Percentiles rank a stretch among this genome's conserved stretches.
Evolutionary conservation across 305 asterid species (phyloP).

Genomic region (Fraxinus xanthoxyloides): DNA sequence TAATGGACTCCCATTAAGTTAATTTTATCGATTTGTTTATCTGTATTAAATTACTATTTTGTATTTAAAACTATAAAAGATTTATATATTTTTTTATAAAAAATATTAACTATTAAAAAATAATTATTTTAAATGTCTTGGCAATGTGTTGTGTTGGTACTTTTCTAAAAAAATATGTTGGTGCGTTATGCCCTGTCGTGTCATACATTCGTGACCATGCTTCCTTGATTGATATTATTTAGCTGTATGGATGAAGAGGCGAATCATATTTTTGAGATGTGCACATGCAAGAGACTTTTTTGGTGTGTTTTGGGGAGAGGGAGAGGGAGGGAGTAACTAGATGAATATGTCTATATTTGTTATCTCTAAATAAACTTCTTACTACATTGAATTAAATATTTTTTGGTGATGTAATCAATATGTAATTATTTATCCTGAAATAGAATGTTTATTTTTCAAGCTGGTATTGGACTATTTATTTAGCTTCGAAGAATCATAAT

Average conservation of each 20-base stretch:
- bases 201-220: background rate
- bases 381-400: background rate
- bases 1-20: background rate
- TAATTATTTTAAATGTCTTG: background rate
- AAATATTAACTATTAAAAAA: background rate
- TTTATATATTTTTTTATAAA: too few relatives aligned
- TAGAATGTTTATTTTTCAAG: background rate
- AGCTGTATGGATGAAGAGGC: background rate
- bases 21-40: background rate
- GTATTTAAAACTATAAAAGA: background rate
- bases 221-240: background rate
- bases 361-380: background rate
- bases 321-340: background rate
- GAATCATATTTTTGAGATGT: background rate
- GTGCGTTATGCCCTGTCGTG: background rate
- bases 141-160: background rate
- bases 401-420: background rate
- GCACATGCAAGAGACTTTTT: background rate
- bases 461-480: slow-evolving; percentile 8
- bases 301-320: background rate
- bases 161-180: background rate
- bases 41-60: background rate
- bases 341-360: background rate
- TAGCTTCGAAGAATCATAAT: background rate
- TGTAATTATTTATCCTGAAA: background rate